Evolutionary conservation across 441 rosid genomes (phyloP).

Genomic region (Viola pubescens): DNA sequence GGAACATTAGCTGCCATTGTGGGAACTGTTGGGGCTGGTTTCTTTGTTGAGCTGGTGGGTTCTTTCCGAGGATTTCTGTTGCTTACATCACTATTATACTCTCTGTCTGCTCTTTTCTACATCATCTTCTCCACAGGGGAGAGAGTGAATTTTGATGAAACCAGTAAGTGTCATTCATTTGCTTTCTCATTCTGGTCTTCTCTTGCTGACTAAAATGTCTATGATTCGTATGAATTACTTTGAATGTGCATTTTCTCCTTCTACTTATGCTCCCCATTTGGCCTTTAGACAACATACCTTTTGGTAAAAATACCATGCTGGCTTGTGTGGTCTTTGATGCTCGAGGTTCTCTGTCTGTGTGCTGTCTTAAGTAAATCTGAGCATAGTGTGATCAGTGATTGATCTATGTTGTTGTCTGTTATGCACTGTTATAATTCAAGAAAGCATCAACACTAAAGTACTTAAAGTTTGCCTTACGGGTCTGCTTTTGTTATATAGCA

Average conservation of each 20-base stretch:
- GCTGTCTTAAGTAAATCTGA: too few species aligned
- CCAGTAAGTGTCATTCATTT: constrained; percentile 29
- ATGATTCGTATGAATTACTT: not conserved
- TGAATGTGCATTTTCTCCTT: not conserved
- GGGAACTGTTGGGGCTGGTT: constrained; percentile 95
- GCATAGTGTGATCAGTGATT: too few species aligned
- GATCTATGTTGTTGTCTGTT: too few species aligned
- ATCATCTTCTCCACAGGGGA: constrained; percentile 72
- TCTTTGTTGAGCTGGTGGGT: constrained; percentile 77
- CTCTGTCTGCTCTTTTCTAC: constrained; percentile 70
- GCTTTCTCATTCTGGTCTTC: not conserved
- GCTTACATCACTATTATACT: constrained; percentile 61
- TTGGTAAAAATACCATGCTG: too few species aligned
- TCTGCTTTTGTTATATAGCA: too few species aligned
- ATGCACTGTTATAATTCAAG: too few species aligned
- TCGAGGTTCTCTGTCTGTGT: too few species aligned
- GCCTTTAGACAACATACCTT: too few species aligned
- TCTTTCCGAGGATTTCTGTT: constrained; percentile 87
- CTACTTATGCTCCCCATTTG: not conserved
- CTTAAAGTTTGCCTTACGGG: too few species aligned
- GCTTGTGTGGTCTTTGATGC: too few species aligned
- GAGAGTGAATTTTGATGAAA: constrained; percentile 58
- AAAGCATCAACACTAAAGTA: too few species aligned
- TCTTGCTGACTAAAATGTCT: not conserved
- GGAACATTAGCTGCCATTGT: constrained; percentile 85